Evolutionary conservation across 306 rosid genomes (phyloP), one percentile per base, ranked within the genome.

Genomic region (Quercus bicolor): DNA sequence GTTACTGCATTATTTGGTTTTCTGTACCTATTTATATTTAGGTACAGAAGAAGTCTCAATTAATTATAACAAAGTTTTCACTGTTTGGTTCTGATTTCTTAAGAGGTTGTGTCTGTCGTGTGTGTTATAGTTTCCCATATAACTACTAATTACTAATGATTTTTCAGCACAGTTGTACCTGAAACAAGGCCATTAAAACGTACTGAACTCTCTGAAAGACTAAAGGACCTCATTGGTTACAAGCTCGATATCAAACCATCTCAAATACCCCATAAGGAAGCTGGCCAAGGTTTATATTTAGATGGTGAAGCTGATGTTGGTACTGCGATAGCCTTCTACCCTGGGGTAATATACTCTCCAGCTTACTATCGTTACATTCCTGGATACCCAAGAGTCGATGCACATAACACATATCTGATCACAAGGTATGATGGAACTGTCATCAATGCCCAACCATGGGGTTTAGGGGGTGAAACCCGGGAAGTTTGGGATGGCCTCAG

Each of bases 401-500:
- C 86, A 4, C 91, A 72, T 23, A 95, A 95, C 78, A 85, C 98
- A 3, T 90, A 93, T 93, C 78, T 95, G 89, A 95, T 93, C 84
- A 87, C 98, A 6, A 87, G 99, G 81, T 95, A 91, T 52, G 97
- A 95, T 10, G 96, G 91, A 23, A 86, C 79, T 75, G 91, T 95
- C 76, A 95, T 95, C 75, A 91, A 93, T 60, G 93, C 91, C 56
- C 93, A 87, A 80, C 94, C 99, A 75, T 93, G 98, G 99, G 91
- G 93, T 79, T 83, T 60, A 26, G 98, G 98, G 60, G 95, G 88
- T 10, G 91, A 91, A 48, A 77, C 57, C 66, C 85, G 88, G 60
- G 92, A 86, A 77, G 77, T 72, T 52, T 95, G 97, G 97, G 69
- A 86, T 62, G 91, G 91, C 68, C 56, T 75, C 59, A 86, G 72